Evolutionary conservation across 306 rosid species (phyloP).

Genomic region (Medicago truncatula): DNA sequence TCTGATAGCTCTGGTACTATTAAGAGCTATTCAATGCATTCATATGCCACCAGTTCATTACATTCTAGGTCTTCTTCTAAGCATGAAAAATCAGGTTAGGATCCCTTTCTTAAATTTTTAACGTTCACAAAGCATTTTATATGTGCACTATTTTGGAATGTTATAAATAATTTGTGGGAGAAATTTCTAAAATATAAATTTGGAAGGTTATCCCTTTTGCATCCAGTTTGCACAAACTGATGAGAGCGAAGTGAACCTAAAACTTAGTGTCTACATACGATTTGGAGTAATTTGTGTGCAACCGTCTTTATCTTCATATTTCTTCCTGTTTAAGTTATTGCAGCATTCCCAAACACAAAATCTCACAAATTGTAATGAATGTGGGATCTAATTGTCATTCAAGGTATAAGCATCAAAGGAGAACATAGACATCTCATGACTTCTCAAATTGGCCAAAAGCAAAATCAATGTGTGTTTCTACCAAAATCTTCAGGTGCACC

Average conservation of each 20-base stretch:
- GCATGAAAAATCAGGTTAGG: slow-evolving; percentile 65
- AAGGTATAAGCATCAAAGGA: slow-evolving; percentile 51
- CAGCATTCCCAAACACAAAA: no score
- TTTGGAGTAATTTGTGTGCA: no score
- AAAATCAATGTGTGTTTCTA: slow-evolving; percentile 39
- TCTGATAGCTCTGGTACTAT: slow-evolving; percentile 41
- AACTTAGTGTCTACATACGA: no score
- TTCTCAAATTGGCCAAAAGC: slow-evolving; percentile 52
- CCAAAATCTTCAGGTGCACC: slow-evolving; percentile 61
- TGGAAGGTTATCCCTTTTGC: no score
- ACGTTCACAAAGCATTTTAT: background rate
- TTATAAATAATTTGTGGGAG: background rate
- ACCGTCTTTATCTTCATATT: no score
- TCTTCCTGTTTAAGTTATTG: no score
- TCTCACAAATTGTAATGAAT: background rate
- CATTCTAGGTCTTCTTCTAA: slow-evolving; percentile 48
- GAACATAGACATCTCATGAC: slow-evolving; percentile 37
- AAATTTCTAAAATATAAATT: no score
- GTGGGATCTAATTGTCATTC: slow-evolving; percentile 30
- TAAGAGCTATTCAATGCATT: slow-evolving; percentile 38
- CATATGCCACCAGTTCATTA: slow-evolving; percentile 42
- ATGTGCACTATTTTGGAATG: background rate
- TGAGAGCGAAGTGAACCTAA: no score
- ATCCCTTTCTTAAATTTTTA: background rate
- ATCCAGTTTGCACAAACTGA: no score